Conservation (phyloP, 1,139 yeast species). For the Taphrina sp. region DNA sequence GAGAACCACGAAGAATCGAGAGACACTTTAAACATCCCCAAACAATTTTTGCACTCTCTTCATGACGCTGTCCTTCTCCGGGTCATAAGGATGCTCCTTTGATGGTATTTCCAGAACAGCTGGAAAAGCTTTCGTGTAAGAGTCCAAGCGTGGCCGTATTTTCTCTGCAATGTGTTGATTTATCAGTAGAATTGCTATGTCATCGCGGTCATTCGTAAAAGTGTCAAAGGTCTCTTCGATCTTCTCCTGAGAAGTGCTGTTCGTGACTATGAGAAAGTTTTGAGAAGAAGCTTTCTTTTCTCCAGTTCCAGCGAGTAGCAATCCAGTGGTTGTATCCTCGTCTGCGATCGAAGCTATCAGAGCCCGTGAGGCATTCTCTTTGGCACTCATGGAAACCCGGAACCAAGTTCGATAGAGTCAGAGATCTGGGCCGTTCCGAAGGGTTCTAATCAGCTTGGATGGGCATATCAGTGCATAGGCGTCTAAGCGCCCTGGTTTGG, state of each 20-base stretch:
- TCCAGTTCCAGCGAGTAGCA: slow-evolving; percentile 93
- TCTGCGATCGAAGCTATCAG: slow-evolving; percentile 27
- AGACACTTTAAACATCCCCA: slow-evolving; percentile 31
- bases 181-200: slow-evolving; percentile 85
- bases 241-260: slow-evolving; percentile 43
- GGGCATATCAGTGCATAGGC: too few species aligned
- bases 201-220: slow-evolving; percentile 74
- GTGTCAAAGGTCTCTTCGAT: slow-evolving; percentile 71
- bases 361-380: slow-evolving; percentile 23
- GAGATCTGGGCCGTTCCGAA: too few species aligned
- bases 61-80: slow-evolving; percentile 93
- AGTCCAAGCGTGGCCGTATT: slow-evolving; percentile 78
- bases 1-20: too few species aligned
- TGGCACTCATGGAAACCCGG: slow-evolving; percentile 13
- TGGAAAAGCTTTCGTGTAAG: slow-evolving; percentile 87
- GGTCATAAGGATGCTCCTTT: slow-evolving; percentile 97
- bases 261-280: slow-evolving; percentile 78
- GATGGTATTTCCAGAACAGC: slow-evolving; percentile 96
- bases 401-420: too few species aligned
- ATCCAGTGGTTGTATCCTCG: slow-evolving; percentile 86
- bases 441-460: too few species aligned
- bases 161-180: slow-evolving; percentile 93
- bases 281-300: slow-evolving; percentile 68
- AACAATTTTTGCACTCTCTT: slow-evolving; percentile 67
- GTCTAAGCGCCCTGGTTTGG: too few species aligned